phyloP scores from a whole-genome alignment of 2,329 filamentous ascomycete genomes.

The Epicoccum nigrum region DNA sequence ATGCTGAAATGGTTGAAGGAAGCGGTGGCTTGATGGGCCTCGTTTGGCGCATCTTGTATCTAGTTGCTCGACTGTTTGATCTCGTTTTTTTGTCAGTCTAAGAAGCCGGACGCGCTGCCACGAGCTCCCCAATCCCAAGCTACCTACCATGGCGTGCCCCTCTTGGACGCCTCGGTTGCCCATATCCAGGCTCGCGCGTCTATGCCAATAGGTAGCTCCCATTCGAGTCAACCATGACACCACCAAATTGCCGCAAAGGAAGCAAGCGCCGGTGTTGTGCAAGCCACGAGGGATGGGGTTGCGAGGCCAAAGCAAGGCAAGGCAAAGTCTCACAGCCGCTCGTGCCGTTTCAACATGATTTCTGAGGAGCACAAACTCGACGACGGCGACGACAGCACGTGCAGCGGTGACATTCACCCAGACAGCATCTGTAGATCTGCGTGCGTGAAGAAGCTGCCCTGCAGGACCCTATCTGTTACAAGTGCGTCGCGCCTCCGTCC shows the following conservation, averaged over 20 bases:
- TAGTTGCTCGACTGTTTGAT: too few relatives aligned
- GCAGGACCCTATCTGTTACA: slow-evolving; percentile 8
- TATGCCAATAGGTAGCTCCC: background rate
- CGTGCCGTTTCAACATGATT: too few relatives aligned
- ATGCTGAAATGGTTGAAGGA: too few relatives aligned
- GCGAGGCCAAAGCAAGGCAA: background rate
- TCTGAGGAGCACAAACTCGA: background rate
- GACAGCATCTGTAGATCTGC: too few relatives aligned
- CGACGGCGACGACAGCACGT: too few relatives aligned
- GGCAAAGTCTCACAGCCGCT: background rate
- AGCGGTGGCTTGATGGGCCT: too few relatives aligned
- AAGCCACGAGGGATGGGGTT: slow-evolving; percentile 5
- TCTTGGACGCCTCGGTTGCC: slow-evolving; percentile 1
- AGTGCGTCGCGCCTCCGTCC: slow-evolving; percentile 2
- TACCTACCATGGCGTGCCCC: too few relatives aligned
- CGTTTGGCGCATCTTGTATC: too few relatives aligned
- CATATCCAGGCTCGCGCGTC: background rate
- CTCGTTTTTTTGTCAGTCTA: too few relatives aligned
- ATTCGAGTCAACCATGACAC: background rate
- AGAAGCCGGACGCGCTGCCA: too few relatives aligned
- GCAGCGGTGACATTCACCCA: background rate
- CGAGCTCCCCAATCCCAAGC: background rate
- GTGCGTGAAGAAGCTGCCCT: background rate
- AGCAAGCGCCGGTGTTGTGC: slow-evolving; percentile 4
- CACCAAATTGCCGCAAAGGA: background rate